Evolutionary conservation across 139 green algal species (phyloP).

Genomic region (Penium margaritaceum): DNA sequence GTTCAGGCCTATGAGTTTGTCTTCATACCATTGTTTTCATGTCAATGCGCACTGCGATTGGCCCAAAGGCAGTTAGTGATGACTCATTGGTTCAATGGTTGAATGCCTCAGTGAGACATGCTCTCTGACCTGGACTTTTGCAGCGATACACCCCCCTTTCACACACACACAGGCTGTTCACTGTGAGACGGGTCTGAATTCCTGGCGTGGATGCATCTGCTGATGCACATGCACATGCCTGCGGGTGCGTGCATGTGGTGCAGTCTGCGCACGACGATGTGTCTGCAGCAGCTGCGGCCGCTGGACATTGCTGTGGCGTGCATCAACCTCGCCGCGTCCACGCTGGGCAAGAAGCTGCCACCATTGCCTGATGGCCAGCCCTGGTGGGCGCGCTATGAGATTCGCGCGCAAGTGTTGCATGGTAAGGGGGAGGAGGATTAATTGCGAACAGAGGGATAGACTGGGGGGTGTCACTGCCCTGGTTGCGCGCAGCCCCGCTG

Average conservation of each 20-base stretch:
- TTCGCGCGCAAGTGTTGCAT: not conserved
- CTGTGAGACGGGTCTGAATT: slow-evolving; percentile 2
- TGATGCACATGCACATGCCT: not conserved
- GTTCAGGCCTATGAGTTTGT: too few species aligned
- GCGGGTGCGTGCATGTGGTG: not conserved
- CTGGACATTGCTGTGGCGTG: slow-evolving; percentile 35
- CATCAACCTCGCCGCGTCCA: slow-evolving; percentile 21
- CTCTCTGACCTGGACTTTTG: too few species aligned
- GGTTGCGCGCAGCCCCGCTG: not conserved
- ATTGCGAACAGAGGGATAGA: not conserved
- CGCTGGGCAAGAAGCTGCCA: slow-evolving; percentile 11
- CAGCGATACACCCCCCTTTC: too few species aligned
- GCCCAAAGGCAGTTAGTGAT: too few species aligned
- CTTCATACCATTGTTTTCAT: too few species aligned
- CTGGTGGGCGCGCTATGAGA: slow-evolving; percentile 13
- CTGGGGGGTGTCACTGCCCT: not conserved
- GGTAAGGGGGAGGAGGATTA: not conserved
- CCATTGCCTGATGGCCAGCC: not conserved
- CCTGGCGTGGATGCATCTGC: not conserved
- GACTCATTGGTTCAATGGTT: too few species aligned
- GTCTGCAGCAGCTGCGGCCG: slow-evolving; percentile 24
- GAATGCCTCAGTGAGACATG: not conserved
- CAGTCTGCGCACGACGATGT: slow-evolving; percentile 34
- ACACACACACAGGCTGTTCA: not conserved
- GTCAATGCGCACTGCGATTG: not conserved